phyloP scores from a whole-genome alignment of 441 rosid genomes.

The Sinapis alba region DNA sequence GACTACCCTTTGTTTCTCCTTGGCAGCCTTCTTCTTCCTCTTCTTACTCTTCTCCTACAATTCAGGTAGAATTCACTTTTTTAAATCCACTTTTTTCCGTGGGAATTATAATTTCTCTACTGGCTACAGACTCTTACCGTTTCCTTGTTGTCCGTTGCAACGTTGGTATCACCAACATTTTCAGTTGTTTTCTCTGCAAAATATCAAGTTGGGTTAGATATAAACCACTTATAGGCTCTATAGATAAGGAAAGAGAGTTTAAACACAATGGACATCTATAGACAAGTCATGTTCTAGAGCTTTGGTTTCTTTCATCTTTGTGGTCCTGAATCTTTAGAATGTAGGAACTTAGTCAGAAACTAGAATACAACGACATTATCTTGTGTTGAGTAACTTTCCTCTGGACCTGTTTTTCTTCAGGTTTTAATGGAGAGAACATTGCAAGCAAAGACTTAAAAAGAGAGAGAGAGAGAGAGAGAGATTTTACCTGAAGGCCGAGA shows the following conservation, averaged over 20 bases:
- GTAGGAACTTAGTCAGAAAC: slow-evolving; percentile 36
- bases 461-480: neutral
- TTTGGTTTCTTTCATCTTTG: slow-evolving; percentile 33
- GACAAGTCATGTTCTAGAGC: slow-evolving; percentile 33
- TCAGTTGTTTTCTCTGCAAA: slow-evolving; percentile 56
- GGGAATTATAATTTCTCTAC: neutral
- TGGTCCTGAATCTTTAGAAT: slow-evolving; percentile 33
- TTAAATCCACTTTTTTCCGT: neutral
- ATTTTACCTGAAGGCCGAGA: slow-evolving; percentile 61
- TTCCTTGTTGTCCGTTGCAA: slow-evolving; percentile 43
- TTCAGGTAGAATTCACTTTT: slow-evolving; percentile 24
- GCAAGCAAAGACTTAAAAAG: neutral
- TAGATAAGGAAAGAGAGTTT: neutral
- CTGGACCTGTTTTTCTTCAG: neutral
- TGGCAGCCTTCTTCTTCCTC: slow-evolving; percentile 40
- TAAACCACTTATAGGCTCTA: too few species aligned
- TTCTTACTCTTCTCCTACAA: slow-evolving; percentile 67
- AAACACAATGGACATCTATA: slow-evolving; percentile 3
- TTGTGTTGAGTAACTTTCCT: slow-evolving; percentile 17
- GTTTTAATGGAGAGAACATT: neutral
- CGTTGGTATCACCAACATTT: slow-evolving; percentile 42
- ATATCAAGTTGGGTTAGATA: neutral
- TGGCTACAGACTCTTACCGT: slow-evolving; percentile 48
- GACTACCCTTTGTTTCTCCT: slow-evolving; percentile 56
- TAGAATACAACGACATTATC: slow-evolving; percentile 36